Conservation (phyloP, 1,284 basidiomycete genomes). For the Fistulinella cinereoalba region DNA sequence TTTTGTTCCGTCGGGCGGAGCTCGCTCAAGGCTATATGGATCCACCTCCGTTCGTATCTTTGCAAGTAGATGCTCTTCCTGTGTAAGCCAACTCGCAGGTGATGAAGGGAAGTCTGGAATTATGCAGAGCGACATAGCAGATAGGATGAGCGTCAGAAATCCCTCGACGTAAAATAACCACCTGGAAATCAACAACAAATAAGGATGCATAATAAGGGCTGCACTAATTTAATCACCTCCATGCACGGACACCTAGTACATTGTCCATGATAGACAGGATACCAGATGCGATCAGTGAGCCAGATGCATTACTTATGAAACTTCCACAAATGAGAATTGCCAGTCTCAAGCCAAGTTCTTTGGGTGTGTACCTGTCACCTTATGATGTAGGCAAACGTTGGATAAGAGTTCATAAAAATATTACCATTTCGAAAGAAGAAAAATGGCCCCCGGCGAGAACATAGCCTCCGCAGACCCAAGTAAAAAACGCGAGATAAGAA, state of each 20-base stretch:
- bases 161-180: constrained; percentile 38
- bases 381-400: not conserved
- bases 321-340: constrained; percentile 70
- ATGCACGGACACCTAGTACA: constrained; percentile 65
- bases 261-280: constrained; percentile 72
- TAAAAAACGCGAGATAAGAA: constrained; percentile 68
- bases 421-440: constrained; percentile 37
- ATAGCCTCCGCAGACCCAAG: constrained; percentile 68
- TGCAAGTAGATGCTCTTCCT: constrained; percentile 52
- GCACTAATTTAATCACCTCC: constrained; percentile 49
- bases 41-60: constrained; percentile 58
- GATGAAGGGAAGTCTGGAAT: constrained; percentile 58
- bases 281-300: constrained; percentile 73
- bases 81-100: constrained; percentile 42
- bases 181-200: constrained; percentile 5
- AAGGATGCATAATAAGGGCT: not conserved
- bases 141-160: constrained; percentile 46
- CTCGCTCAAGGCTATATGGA: constrained; percentile 43
- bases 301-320: constrained; percentile 80
- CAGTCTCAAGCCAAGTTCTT: constrained; percentile 67
- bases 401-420: not conserved
- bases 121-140: constrained; percentile 45
- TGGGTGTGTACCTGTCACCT: constrained; percentile 16
- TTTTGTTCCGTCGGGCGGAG: constrained; percentile 34
- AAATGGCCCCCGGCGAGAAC: constrained; percentile 66